Conservation (phyloP, 371 early-diverging fungal species). For the Sporodiniella umbellata region DNA sequence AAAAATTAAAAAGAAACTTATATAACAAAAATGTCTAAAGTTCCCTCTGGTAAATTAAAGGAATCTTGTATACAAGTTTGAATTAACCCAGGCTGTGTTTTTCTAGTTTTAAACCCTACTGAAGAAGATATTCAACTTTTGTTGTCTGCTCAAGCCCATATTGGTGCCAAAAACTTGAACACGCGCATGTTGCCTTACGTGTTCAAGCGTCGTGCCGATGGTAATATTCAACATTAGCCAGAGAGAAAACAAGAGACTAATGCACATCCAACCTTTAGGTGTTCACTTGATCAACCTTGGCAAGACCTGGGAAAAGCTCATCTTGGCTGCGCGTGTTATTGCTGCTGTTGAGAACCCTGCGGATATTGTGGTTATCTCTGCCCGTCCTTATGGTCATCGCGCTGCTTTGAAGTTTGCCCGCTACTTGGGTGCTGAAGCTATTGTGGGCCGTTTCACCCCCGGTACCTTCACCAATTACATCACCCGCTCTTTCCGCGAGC, state of each 20-base stretch:
- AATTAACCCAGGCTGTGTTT: background rate
- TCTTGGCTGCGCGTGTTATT: slow-evolving; percentile 97
- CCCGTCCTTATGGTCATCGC: slow-evolving; percentile 97
- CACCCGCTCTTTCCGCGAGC: slow-evolving; percentile 98
- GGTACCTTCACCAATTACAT: slow-evolving; percentile 99
- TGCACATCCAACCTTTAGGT: background rate
- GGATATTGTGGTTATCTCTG: slow-evolving; percentile 94
- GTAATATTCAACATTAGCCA: slow-evolving; percentile 20
- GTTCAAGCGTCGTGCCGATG: slow-evolving; percentile 92
- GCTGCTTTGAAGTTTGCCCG: slow-evolving; percentile 97
- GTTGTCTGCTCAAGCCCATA: slow-evolving; percentile 87
- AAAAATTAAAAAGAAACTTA: background rate
- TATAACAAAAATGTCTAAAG: slow-evolving; percentile 22
- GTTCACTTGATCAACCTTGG: slow-evolving; percentile 91
- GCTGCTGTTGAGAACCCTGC: slow-evolving; percentile 95
- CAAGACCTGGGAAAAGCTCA: slow-evolving; percentile 99
- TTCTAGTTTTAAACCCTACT: slow-evolving; percentile 58
- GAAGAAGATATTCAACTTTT: slow-evolving; percentile 90
- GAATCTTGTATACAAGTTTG: no score
- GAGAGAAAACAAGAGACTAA: background rate
- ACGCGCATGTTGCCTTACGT: slow-evolving; percentile 89
- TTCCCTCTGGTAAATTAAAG: slow-evolving; percentile 16
- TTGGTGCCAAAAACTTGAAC: slow-evolving; percentile 90
- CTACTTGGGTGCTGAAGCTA: slow-evolving; percentile 95
- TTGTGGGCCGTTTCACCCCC: slow-evolving; percentile 99